Conservation (phyloP, 352 stramenopile species). For the Aphanomyces euteiches region DNA sequence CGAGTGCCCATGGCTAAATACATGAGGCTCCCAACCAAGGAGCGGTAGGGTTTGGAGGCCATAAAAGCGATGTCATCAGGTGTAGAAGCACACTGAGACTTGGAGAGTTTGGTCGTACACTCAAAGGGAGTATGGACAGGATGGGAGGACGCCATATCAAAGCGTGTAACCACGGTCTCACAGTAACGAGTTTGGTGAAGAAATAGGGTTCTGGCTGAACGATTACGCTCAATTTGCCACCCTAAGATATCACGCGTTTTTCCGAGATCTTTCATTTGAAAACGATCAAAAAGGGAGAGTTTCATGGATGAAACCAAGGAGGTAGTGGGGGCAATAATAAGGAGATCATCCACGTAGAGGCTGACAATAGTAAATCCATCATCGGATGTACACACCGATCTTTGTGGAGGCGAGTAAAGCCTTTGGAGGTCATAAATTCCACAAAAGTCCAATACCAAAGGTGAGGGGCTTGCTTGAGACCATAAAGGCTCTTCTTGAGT, state of each 20-base stretch:
- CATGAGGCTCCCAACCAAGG: too few species aligned
- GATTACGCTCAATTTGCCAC: background rate
- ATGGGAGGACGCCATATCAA: background rate
- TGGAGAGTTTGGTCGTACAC: too few species aligned
- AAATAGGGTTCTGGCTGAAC: background rate
- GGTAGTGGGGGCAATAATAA: background rate
- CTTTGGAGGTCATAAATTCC: background rate
- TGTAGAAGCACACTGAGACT: too few species aligned
- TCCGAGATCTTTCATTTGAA: constrained; percentile 3
- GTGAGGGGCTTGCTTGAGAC: background rate
- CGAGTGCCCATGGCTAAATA: too few species aligned
- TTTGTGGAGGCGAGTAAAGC: background rate
- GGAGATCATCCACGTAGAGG: background rate
- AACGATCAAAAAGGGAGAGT: background rate
- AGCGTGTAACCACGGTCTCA: background rate
- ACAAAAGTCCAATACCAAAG: constrained; percentile 6
- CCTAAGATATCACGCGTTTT: too few species aligned
- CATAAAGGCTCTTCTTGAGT: constrained; percentile 6
- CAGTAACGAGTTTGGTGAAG: background rate
- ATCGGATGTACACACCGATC: background rate
- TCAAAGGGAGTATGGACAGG: too few species aligned
- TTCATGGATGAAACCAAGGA: background rate
- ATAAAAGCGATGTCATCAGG: too few species aligned
- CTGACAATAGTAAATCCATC: background rate
- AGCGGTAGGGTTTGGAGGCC: too few species aligned